Base-by-base conservation (phyloP, 2,329 filamentous ascomycete species). In the Neofusicoccum cordaticola region DNA sequence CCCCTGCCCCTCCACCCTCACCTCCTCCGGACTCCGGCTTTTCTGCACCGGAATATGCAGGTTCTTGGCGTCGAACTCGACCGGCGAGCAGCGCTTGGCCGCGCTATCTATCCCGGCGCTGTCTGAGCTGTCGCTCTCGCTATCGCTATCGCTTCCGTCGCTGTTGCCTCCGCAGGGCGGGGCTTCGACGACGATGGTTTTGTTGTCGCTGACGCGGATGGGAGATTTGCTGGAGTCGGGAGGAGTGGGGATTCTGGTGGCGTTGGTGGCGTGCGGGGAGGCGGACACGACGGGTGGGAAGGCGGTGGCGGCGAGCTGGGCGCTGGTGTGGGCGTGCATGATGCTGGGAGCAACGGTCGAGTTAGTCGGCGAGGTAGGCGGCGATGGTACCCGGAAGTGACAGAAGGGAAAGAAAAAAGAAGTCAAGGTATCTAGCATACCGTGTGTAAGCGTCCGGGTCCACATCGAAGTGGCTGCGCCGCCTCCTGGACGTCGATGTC, bases 291-390 rank as follows among this genome's bases (percentile, higher is more conserved):
- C 9, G 37, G 60, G 22, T 17, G 44, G 56, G 8, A 42, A 42
- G 7, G 62, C 50, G 11, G 62, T 34, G 12, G 62, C 62, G 31
- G 44, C 51, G 9, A 64, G 44, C 31, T 64, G 62, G n/a, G 62
- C 62, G 31, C 45, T 42, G 17, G 62, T 64, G 22, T 64, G 62
- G 35, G 52, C 45, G 44, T 58, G 62, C 62, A 64, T 64, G 35
- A 58, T 64, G 44, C 62, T 64, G 42, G 19, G n/a, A 41, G 34
- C 3, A 4, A 58, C 11, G 19, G 5, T 45, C 4, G 27, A 7
- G 27, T 31, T 31, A 31, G 27, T 7, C 27, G 27, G 27, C 27
- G 27, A 31, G 5, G 27, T 31, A 7, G 27, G 6, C 6, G 27
- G 27, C 6, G 27, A 7, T 7, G 6, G 27, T 31, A 1, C 27